Evolutionary conservation across 2,329 filamentous ascomycete species (phyloP).

Genomic region (Cercospora janseana): DNA sequence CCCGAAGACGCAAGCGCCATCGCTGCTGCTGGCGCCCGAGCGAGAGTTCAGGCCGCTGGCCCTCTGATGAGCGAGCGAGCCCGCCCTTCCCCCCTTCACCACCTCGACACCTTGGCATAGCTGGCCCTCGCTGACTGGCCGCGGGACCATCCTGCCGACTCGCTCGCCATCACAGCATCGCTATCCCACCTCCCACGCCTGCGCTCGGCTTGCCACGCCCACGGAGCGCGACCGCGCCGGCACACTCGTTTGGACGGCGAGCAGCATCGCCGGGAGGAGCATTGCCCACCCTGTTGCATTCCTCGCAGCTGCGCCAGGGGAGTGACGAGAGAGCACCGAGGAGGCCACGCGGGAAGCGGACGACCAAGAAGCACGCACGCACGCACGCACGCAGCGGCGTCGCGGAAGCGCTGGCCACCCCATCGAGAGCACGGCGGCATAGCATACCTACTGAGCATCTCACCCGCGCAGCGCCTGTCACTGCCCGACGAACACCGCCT

Average conservation of each 20-base stretch:
- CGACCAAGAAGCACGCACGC: conserved; percentile 7
- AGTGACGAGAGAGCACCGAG: conserved; percentile 2
- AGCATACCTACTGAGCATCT: neutral
- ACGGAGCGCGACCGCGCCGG: conserved; percentile 11
- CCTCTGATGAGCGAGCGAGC: neutral
- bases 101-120: conserved; percentile 1
- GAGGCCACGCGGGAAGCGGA: conserved; percentile 6
- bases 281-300: neutral
- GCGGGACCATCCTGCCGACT: neutral
- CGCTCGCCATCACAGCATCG: neutral
- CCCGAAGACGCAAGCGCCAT: conserved; percentile 4
- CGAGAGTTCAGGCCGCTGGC: conserved; percentile 1
- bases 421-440: neutral
- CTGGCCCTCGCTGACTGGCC: conserved; percentile 1
- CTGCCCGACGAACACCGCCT: neutral
- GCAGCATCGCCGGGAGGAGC: neutral
- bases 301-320: neutral
- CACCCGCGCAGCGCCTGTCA: conserved; percentile 1
- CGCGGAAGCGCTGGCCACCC: conserved; percentile 4
- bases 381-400: neutral
- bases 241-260: conserved; percentile 10
- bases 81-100: conserved; percentile 6
- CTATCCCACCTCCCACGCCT: conserved; percentile 6
- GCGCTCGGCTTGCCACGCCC: neutral
- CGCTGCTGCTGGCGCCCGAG: neutral